These are phyloP conservation scores for Leucocoprinus leucothites DNA, from an alignment of 768 basidiomycete genomes.

Conservation along the genomic window DNA sequence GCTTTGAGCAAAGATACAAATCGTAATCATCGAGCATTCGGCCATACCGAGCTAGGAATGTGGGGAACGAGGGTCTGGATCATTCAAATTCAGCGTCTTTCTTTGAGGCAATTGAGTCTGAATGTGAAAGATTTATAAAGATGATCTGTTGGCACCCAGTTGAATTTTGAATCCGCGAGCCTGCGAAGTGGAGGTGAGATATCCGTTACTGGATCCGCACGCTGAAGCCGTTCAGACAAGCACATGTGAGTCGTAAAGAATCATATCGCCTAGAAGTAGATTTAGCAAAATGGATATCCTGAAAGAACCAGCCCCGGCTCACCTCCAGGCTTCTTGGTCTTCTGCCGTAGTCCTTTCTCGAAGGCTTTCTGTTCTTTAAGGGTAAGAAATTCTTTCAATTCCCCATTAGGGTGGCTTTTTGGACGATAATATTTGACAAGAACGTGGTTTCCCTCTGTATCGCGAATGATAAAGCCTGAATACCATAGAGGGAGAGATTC, in stretches of 20 bases:
- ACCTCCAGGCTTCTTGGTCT: conserved; percentile 95
- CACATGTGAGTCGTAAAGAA: conserved; percentile 81
- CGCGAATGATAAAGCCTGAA: conserved; percentile 90
- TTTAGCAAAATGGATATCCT: conserved; percentile 3
- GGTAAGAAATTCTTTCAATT: conserved; percentile 59
- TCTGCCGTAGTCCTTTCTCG: conserved; percentile 93
- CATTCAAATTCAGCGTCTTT: background rate
- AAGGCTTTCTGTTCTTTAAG: conserved; percentile 94
- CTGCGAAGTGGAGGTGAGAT: no score
- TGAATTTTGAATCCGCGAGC: no score
- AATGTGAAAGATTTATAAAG: no score
- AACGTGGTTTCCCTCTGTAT: conserved; percentile 93
- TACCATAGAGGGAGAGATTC: conserved; percentile 88
- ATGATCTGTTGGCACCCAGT: no score
- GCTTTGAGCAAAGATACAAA: background rate
- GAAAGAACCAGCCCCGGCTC: no score
- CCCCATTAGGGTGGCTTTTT: conserved; percentile 58
- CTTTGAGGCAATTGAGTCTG: no score
- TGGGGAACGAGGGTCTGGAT: background rate
- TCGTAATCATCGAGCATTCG: background rate
- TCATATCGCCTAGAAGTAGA: conserved; percentile 98
- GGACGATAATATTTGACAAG: conserved; percentile 93
- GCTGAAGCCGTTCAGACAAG: background rate
- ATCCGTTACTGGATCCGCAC: background rate
- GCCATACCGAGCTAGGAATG: background rate